phyloP scores from a whole-genome alignment of 805 yeast genomes.

The Maudiozyma barnettii region DNA sequence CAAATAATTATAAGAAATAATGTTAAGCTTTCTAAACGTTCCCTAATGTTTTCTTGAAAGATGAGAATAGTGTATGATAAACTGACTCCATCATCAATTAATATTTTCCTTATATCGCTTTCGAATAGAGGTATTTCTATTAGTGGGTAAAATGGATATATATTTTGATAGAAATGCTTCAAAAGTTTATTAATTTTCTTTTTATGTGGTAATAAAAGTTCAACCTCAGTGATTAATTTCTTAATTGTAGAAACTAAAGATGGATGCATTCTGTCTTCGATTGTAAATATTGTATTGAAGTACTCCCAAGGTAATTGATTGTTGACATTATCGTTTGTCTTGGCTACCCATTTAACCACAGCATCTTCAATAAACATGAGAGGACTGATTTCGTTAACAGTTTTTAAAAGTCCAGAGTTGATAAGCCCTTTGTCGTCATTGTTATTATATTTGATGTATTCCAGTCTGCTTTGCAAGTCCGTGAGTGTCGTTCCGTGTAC shows the following conservation, averaged over 20 bases:
- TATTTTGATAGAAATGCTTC: slow-evolving; percentile 1
- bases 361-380: slow-evolving; percentile 7
- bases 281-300: slow-evolving; percentile 1
- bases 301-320: slow-evolving; percentile 1
- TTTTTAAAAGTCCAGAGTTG: background rate
- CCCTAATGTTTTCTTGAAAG: slow-evolving; percentile 8
- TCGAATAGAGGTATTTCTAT: slow-evolving; percentile 6
- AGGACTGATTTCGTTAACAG: slow-evolving; percentile 2
- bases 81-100: background rate
- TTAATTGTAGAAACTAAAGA: background rate
- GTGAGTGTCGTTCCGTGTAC: slow-evolving; percentile 7
- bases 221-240: slow-evolving; percentile 1
- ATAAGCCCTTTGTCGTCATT: no score
- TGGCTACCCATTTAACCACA: slow-evolving; percentile 3
- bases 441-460: background rate
- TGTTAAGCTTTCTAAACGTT: slow-evolving; percentile 8
- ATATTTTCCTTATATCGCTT: background rate
- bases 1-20: slow-evolving; percentile 7
- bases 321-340: background rate
- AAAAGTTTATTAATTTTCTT: background rate
- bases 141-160: slow-evolving; percentile 7
- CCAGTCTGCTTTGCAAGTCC: slow-evolving; percentile 3
- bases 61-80: slow-evolving; percentile 5
- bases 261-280: slow-evolving; percentile 2
- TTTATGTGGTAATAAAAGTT: background rate